phyloP scores from a whole-genome alignment of 164 flowering plant genomes.

The Amborella trichopoda region DNA sequence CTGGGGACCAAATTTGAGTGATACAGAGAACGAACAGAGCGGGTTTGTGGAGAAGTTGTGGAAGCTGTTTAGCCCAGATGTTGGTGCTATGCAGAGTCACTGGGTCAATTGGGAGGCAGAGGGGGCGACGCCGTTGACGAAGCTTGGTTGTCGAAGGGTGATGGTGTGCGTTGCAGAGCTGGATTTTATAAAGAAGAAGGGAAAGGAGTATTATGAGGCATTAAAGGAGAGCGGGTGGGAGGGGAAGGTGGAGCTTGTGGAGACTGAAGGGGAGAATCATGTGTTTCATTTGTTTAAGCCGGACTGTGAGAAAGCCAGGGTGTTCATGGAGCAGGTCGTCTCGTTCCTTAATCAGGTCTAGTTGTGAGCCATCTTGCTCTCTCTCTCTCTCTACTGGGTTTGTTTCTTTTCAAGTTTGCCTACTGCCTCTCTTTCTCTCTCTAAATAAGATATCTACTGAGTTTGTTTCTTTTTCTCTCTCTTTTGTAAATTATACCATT shows the following conservation, averaged over 20 bases:
- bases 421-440: too few relatives aligned
- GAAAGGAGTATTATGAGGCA: conserved; percentile 14
- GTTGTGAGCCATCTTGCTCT: too few relatives aligned
- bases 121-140: conserved; percentile 9
- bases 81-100: too few relatives aligned
- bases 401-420: too few relatives aligned
- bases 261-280: conserved; percentile 25
- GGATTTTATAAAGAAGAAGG: conserved; percentile 21
- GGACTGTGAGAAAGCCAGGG: conserved; percentile 4
- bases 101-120: conserved; percentile 14
- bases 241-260: conserved; percentile 20
- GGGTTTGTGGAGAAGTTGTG: too few relatives aligned
- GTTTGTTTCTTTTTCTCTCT: too few relatives aligned
- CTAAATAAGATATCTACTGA: too few relatives aligned
- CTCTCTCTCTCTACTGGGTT: too few relatives aligned
- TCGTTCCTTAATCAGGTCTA: not conserved
- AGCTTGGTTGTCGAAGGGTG: conserved; percentile 16
- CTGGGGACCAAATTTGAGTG: too few relatives aligned
- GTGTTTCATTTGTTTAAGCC: conserved; percentile 26
- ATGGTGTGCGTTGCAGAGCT: conserved; percentile 27
- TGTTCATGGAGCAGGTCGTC: conserved; percentile 6
- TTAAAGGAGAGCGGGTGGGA: conserved; percentile 25
- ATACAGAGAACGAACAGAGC: too few relatives aligned
- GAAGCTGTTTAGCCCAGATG: too few relatives aligned
- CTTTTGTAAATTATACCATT: too few relatives aligned